A percentile compares a stretch with the other conserved stretches of the same genome.
phyloP scores from a whole-genome alignment of 305 asterid species.

The Stenogyne calaminthoides region DNA sequence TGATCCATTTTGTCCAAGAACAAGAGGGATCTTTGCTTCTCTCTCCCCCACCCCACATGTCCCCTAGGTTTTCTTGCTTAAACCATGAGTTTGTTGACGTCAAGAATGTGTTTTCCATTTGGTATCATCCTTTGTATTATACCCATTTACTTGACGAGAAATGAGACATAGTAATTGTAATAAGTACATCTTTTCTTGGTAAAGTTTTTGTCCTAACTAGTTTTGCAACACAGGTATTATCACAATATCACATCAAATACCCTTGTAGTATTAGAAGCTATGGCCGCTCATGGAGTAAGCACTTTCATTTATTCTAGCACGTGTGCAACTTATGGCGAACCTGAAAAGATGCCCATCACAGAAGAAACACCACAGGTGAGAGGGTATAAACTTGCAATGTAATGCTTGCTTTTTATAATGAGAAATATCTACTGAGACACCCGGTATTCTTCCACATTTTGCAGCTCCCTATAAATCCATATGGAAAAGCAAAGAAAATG shows the following conservation, averaged over 20 bases:
- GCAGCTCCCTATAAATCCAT: slow-evolving; percentile 92
- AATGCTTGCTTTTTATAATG: not conserved
- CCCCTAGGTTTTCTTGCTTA: not conserved
- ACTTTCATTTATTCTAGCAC: slow-evolving; percentile 95
- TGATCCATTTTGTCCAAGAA: not conserved
- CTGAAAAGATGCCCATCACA: slow-evolving; percentile 94
- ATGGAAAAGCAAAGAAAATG: slow-evolving; percentile 99
- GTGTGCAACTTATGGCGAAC: slow-evolving; percentile 96
- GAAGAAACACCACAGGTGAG: slow-evolving; percentile 86
- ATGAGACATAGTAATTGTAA: not conserved
- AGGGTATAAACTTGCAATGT: slow-evolving; percentile 4
- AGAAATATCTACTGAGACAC: slow-evolving; percentile 15
- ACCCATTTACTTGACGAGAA: not conserved
- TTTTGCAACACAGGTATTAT: slow-evolving; percentile 67
- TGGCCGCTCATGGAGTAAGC: slow-evolving; percentile 74
- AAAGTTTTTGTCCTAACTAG: slow-evolving; percentile 20
- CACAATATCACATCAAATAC: slow-evolving; percentile 97
- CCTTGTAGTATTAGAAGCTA: slow-evolving; percentile 80
- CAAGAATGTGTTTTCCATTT: not conserved
- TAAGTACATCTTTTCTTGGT: not conserved
- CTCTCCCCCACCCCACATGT: not conserved
- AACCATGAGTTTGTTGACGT: not conserved
- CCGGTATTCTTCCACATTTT: slow-evolving; percentile 25
- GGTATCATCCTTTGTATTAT: not conserved
- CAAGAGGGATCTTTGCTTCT: not conserved